Evolutionary conservation across 2,329 filamentous ascomycete genomes (phyloP).

Genomic region (Cladophialophora immunda): DNA sequence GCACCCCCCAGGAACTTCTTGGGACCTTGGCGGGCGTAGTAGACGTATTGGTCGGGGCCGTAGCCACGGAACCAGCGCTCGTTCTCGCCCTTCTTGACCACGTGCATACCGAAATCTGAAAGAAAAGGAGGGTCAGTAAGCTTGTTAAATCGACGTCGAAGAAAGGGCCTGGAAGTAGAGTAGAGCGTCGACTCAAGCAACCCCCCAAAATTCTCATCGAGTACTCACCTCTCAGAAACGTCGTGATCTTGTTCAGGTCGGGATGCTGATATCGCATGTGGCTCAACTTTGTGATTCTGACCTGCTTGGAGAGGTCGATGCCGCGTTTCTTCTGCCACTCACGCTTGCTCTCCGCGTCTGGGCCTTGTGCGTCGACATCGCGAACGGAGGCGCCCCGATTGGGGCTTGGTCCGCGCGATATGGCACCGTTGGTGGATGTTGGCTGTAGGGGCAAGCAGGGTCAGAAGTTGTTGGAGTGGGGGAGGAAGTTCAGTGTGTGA

Average conservation of each 20-base stretch:
- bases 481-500: no score
- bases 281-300: conserved; percentile 57
- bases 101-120: conserved; percentile 54
- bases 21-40: conserved; percentile 52
- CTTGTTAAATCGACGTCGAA: neutral
- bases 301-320: conserved; percentile 56
- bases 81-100: conserved; percentile 48
- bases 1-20: conserved; percentile 54
- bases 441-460: neutral
- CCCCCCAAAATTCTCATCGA: no score
- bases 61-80: conserved; percentile 56
- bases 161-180: neutral
- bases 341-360: conserved; percentile 33
- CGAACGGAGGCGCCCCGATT: conserved; percentile 40
- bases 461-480: neutral
- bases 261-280: conserved; percentile 66
- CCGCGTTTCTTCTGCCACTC: conserved; percentile 39
- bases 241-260: conserved; percentile 58
- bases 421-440: conserved; percentile 28
- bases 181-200: neutral
- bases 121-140: conserved; percentile 24
- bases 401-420: conserved; percentile 40
- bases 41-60: conserved; percentile 55
- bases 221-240: conserved; percentile 49
- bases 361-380: conserved; percentile 38